Evolutionary conservation across 192 early-diverging fungal species (phyloP), one percentile per base, ranked within the genome.

Genomic region (Funneliformis mosseae): DNA sequence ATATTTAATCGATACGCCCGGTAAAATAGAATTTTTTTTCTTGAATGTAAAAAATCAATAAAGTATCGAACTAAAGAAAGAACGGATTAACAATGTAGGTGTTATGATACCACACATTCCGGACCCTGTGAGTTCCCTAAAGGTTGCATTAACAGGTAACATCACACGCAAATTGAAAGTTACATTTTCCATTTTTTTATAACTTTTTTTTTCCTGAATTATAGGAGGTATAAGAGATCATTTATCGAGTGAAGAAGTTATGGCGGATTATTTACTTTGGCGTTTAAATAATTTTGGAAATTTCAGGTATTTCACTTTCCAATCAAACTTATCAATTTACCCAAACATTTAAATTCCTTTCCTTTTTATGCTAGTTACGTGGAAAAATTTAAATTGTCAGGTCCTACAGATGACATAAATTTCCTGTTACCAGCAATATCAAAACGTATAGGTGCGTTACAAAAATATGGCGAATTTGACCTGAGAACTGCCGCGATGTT

Each of bases 1-100:
- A 2, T 99, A 98, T 83, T 83, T 99, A 33, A 90, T 97, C 16
- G 97, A 98, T 77, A 98, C 96, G 8, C 97, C 97, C 0, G 95
- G 78, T 70, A 70, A 11, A 27, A 60, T 50, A 14, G 0, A 39
- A 33, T 38, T 75, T 8, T n/a, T 46, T 21, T 25, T 55, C 28
- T 28, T 60, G 12, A 16, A 50, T 16, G 42, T 5, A 43, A 5
- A 50, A 16, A 50, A 50, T 50, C 16, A 50, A 11, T 50, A 50
- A 46, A n/a, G 12, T 50, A 14, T 16, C 12, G 4, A 50, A 14
- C 48, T 50, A 1, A 50, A 11, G 14, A 50, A 50, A n/a, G n/a
- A n/a, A n/a, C 48, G 16, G 11, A 50, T 14, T 50, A 50, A 16
- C 11, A 14, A 18, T 69, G 12, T 79, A 79, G 78, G 95, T 21